phyloP scores from a whole-genome alignment of 73 alveolate species.

The Uronychia binucleata region DNA sequence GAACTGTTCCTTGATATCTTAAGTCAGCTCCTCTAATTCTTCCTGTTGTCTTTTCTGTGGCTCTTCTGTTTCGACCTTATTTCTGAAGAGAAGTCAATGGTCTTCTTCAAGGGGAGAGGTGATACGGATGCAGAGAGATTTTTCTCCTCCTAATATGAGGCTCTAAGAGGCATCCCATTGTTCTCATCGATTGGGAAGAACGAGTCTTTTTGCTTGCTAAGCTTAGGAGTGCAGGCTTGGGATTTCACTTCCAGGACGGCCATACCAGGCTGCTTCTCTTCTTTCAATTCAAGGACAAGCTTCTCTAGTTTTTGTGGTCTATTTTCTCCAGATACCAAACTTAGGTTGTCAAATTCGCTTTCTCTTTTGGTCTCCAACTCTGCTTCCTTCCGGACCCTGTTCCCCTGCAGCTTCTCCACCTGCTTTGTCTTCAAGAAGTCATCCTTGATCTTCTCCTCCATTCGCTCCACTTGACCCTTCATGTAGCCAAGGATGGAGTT shows the following conservation, averaged over 20 bases:
- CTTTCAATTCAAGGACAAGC: not conserved
- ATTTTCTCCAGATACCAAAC: not conserved
- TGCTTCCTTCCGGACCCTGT: not conserved
- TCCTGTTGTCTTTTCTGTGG: not conserved
- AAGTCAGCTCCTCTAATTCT: too few species aligned
- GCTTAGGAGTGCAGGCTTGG: too few species aligned
- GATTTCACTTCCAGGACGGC: too few species aligned
- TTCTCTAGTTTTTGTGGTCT: not conserved
- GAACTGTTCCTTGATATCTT: too few species aligned
- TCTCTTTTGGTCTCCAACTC: not conserved
- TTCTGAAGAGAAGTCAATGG: not conserved
- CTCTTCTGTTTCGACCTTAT: not conserved
- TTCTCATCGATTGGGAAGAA: not conserved
- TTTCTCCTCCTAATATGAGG: too few species aligned
- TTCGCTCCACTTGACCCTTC: not conserved
- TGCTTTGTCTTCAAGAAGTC: not conserved
- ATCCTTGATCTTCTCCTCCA: not conserved
- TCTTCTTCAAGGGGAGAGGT: not conserved
- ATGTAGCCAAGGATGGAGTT: not conserved
- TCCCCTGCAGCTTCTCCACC: not conserved
- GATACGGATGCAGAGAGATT: not conserved
- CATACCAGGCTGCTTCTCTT: too few species aligned
- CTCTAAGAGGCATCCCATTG: not conserved
- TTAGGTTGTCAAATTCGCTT: not conserved
- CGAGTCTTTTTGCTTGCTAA: not conserved